Conservation (phyloP, 192 early-diverging fungal genomes). For the Helicostylum pulchrum region DNA sequence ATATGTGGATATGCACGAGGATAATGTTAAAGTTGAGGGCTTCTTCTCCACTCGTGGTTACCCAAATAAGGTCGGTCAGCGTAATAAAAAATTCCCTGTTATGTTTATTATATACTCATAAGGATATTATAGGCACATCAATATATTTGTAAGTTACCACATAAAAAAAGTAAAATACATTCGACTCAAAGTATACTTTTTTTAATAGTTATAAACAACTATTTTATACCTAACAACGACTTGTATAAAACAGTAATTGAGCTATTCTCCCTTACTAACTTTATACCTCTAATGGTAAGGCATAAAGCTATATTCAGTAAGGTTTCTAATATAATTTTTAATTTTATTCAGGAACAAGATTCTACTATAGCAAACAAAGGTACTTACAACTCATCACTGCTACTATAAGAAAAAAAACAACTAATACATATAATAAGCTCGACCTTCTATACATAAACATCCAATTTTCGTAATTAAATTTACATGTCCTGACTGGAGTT, state of each 20-base stretch:
- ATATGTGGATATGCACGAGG: slow-evolving; percentile 6
- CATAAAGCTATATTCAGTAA: background rate
- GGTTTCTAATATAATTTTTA: background rate
- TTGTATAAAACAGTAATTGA: slow-evolving; percentile 43
- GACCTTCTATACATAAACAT: slow-evolving; percentile 20
- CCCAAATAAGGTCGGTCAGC: slow-evolving; percentile 34
- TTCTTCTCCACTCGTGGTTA: slow-evolving; percentile 38
- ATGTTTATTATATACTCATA: too few species aligned
- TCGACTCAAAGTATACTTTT: too few species aligned
- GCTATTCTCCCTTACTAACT: slow-evolving; percentile 33
- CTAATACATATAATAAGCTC: too few species aligned
- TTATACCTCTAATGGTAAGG: background rate
- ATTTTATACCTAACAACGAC: slow-evolving; percentile 35
- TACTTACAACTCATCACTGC: background rate
- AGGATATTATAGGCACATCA: slow-evolving; percentile 42
- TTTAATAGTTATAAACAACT: slow-evolving; percentile 47
- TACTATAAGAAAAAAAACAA: too few species aligned
- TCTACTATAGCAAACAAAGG: slow-evolving; percentile 1
- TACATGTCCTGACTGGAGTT: slow-evolving; percentile 32
- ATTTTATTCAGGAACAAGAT: background rate
- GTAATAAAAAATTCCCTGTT: too few species aligned
- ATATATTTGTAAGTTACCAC: slow-evolving; percentile 46
- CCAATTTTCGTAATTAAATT: slow-evolving; percentile 57
- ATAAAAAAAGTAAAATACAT: too few species aligned
- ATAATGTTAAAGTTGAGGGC: slow-evolving; percentile 29